A percentile compares a stretch with the other conserved stretches of the same genome.
phyloP scores from a whole-genome alignment of 495 filamentous ascomycete genomes.

The Aspergillus mulundensis region DNA sequence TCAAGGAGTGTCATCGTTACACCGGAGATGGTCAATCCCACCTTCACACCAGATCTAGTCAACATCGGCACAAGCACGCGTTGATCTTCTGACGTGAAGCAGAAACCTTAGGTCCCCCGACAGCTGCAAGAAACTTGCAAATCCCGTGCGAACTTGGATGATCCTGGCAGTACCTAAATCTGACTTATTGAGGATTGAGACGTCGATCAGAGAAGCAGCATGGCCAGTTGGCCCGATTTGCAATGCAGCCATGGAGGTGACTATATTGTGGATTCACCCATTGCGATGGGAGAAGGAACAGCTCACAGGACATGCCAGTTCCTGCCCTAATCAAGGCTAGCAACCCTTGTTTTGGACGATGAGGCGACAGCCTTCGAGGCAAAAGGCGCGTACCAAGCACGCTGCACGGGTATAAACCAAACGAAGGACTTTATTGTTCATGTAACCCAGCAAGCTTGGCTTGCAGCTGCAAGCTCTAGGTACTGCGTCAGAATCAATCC shows the following conservation, averaged over 20 bases:
- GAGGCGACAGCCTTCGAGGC: background rate
- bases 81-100: background rate
- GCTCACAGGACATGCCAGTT: background rate
- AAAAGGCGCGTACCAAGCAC: background rate
- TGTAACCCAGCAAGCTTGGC: background rate
- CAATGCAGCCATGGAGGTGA: too few species aligned
- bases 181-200: background rate
- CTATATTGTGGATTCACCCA: background rate
- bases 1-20: background rate
- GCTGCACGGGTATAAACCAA: too few species aligned
- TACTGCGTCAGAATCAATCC: background rate
- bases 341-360: background rate
- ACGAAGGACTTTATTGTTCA: background rate
- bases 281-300: background rate
- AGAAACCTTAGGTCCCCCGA: background rate
- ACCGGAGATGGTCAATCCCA: background rate
- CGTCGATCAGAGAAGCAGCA: too few species aligned
- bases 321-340: background rate
- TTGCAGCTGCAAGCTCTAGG: background rate
- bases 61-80: background rate
- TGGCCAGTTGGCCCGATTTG: too few species aligned
- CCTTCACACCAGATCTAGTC: background rate
- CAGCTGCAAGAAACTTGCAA: background rate
- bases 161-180: background rate
- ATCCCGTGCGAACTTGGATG: background rate